Evolutionary conservation across 208 protist species (phyloP).

Genomic region (Porcisia hertigi): DNA sequence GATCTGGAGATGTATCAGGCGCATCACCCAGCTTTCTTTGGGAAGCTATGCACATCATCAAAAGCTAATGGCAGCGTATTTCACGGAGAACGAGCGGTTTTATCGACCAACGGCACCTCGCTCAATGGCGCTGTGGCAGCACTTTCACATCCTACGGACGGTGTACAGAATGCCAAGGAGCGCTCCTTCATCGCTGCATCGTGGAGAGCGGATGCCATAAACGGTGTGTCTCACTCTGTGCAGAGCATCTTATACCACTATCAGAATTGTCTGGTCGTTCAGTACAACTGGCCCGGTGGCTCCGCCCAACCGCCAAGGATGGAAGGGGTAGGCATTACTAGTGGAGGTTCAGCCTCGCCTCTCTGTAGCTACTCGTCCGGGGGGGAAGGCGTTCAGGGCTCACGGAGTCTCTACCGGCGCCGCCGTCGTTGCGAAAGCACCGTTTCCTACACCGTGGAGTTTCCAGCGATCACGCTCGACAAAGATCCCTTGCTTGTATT

Average conservation of each 20-base stretch:
- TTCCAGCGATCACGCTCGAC: slow-evolving; percentile 40
- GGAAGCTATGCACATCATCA: slow-evolving; percentile 8
- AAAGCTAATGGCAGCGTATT: background rate
- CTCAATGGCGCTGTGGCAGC: background rate
- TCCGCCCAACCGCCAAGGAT: background rate
- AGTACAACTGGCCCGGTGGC: slow-evolving; percentile 32
- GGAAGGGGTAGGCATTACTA: background rate
- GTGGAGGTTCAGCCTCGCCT: background rate
- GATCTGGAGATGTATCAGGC: slow-evolving; percentile 20
- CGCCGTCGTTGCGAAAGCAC: slow-evolving; percentile 41
- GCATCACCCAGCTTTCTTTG: slow-evolving; percentile 17
- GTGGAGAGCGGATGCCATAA: slow-evolving; percentile 1
- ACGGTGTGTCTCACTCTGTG: slow-evolving; percentile 15
- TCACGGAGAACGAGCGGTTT: background rate
- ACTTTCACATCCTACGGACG: no score
- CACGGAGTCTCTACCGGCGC: slow-evolving; percentile 6
- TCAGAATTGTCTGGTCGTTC: slow-evolving; percentile 13
- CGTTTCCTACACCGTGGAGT: slow-evolving; percentile 27
- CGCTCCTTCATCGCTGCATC: slow-evolving; percentile 5
- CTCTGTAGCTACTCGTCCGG: background rate
- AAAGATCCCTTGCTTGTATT: slow-evolving; percentile 48
- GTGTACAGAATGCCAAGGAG: background rate
- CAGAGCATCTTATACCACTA: slow-evolving; percentile 26
- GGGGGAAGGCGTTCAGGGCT: background rate
- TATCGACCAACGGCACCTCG: background rate